These are phyloP conservation scores for Euphorbia corollata DNA, from an alignment of 441 rosid species.

Conservation along the genomic window DNA sequence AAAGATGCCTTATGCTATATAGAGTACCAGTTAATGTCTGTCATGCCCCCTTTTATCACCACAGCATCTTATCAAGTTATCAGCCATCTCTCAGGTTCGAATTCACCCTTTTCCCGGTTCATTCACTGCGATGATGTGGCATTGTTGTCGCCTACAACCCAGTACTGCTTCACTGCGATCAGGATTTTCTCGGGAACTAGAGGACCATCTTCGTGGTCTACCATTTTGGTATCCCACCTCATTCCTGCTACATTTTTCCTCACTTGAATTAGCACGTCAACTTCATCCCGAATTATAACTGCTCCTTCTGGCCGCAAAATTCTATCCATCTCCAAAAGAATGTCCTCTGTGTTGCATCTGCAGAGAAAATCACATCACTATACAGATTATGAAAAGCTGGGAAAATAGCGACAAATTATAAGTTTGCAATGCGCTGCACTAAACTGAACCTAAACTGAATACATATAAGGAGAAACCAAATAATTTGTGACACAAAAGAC, in stretches of 20 bases:
- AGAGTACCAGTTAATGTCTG: slow-evolving; percentile 11
- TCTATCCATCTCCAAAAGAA: slow-evolving; percentile 85
- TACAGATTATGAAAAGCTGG: not conserved
- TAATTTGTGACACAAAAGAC: not conserved
- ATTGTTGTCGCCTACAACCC: slow-evolving; percentile 69
- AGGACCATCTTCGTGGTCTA: slow-evolving; percentile 97
- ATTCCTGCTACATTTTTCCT: slow-evolving; percentile 59
- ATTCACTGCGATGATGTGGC: slow-evolving; percentile 49
- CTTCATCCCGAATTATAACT: slow-evolving; percentile 74
- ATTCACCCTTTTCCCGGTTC: not conserved
- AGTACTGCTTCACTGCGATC: slow-evolving; percentile 67
- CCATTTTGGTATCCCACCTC: slow-evolving; percentile 90
- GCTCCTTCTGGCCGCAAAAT: slow-evolving; percentile 90
- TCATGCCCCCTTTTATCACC: slow-evolving; percentile 2
- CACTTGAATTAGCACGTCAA: slow-evolving; percentile 62
- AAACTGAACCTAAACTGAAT: no score
- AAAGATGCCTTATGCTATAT: slow-evolving; percentile 11
- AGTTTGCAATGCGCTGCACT: not conserved
- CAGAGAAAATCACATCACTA: not conserved
- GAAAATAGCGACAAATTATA: no score
- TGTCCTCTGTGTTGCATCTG: slow-evolving; percentile 76
- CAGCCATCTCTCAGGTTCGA: slow-evolving; percentile 5
- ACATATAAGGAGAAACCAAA: not conserved
- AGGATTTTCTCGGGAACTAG: slow-evolving; percentile 77
- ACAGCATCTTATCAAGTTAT: slow-evolving; percentile 9